Evolutionary conservation across 2,329 filamentous ascomycete species (phyloP).

Genomic region (Ramularia endophylla): DNA sequence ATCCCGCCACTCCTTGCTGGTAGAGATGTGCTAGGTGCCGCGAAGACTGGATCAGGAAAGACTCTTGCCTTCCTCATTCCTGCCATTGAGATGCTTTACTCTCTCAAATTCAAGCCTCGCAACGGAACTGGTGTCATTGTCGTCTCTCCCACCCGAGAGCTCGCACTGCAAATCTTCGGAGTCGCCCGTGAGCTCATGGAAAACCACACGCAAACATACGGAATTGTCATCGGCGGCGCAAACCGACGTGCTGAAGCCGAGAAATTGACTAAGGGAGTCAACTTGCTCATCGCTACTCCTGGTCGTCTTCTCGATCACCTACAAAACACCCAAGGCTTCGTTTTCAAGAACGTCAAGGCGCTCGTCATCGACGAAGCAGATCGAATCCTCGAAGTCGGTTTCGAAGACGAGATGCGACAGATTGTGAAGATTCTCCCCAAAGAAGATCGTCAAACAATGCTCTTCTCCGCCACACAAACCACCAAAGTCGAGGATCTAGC

Average conservation of each 20-base stretch:
- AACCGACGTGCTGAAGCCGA: constrained; percentile 87
- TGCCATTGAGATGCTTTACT: constrained; percentile 84
- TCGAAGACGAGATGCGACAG: constrained; percentile 97
- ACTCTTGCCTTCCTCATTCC: constrained; percentile 92
- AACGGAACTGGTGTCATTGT: constrained; percentile 90
- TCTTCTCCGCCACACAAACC: constrained; percentile 98
- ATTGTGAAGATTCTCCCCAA: constrained; percentile 91
- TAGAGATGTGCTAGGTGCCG: constrained; percentile 86
- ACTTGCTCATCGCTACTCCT: constrained; percentile 88
- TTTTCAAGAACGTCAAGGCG: constrained; percentile 88
- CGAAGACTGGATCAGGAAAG: constrained; percentile 95
- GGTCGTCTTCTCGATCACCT: constrained; percentile 90
- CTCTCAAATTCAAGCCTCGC: constrained; percentile 87
- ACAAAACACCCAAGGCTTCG: constrained; percentile 82
- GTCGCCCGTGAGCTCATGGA: constrained; percentile 91
- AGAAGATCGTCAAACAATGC: constrained; percentile 84
- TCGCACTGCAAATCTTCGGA: constrained; percentile 93
- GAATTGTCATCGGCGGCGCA: constrained; percentile 92
- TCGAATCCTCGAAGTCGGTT: constrained; percentile 91
- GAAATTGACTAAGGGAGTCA: constrained; percentile 91
- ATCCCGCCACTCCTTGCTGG: constrained; percentile 87
- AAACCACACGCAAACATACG: constrained; percentile 89
- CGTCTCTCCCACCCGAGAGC: constrained; percentile 85
- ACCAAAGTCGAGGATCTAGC: constrained; percentile 98
- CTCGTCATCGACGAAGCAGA: constrained; percentile 96